These are phyloP conservation scores for Hanseniaspora occidentalis DNA, from an alignment of 805 yeast genomes.

Conservation along the genomic window DNA sequence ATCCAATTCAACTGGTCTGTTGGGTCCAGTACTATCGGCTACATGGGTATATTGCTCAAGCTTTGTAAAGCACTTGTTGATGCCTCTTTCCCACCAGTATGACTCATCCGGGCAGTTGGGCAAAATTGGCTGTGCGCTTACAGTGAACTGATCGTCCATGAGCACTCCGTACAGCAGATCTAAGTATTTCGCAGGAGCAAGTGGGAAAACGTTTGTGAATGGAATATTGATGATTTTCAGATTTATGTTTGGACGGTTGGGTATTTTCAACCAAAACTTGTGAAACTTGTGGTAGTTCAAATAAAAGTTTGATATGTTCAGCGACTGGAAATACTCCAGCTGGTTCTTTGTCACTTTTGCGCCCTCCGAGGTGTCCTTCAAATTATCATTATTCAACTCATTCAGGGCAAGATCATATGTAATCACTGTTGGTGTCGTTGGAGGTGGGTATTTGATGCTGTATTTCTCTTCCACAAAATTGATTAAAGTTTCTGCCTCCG, in stretches of 20 bases:
- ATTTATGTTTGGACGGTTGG: constrained; percentile 15
- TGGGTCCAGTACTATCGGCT: too few relatives aligned
- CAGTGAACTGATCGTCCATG: constrained; percentile 19
- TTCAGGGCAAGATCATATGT: constrained; percentile 13
- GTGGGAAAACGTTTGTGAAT: constrained; percentile 22
- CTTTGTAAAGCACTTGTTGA: constrained; percentile 11
- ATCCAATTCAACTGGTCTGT: too few relatives aligned
- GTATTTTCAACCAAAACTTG: constrained; percentile 21
- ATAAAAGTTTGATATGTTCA: constrained; percentile 21
- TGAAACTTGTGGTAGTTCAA: constrained; percentile 20
- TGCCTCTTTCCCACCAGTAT: constrained; percentile 19
- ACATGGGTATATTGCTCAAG: constrained; percentile 8
- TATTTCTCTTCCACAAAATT: constrained; percentile 11
- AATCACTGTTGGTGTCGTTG: constrained; percentile 20
- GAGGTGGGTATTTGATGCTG: constrained; percentile 18
- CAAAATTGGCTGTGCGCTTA: constrained; percentile 6
- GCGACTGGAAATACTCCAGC: constrained; percentile 12
- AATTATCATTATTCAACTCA: constrained; percentile 11
- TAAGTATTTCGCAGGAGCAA: constrained; percentile 17
- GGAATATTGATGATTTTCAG: constrained; percentile 22
- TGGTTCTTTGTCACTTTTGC: constrained; percentile 17
- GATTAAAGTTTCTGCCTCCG: constrained; percentile 18
- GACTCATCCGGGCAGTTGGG: constrained; percentile 1
- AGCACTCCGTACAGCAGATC: constrained; percentile 10
- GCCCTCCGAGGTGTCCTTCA: constrained; percentile 9